Conservation (phyloP, 805 yeast genomes). For the Nakazawaea ernobii region DNA sequence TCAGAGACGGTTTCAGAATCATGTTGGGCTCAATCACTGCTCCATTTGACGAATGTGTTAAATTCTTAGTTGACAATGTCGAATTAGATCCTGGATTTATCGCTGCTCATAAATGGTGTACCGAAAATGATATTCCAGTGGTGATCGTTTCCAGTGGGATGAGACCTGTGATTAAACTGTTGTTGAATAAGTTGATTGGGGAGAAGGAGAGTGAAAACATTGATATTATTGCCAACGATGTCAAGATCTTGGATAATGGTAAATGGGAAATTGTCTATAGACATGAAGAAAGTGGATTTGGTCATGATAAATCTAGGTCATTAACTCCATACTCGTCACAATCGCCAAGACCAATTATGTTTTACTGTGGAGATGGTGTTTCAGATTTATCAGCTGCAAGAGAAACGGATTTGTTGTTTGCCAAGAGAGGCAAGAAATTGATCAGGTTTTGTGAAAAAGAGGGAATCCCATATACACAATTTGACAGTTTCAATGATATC, state of each 20-base stretch:
- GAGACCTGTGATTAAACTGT: conserved; percentile 82
- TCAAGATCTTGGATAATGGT: conserved; percentile 45
- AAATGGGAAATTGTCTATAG: conserved; percentile 82
- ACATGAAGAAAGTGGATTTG: conserved; percentile 74
- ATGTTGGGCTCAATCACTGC: conserved; percentile 78
- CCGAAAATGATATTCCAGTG: conserved; percentile 66
- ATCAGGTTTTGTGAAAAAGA: conserved; percentile 79
- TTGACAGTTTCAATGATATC: conserved; percentile 72
- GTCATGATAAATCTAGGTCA: conserved; percentile 90
- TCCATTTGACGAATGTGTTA: conserved; percentile 81
- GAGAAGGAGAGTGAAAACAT: conserved; percentile 64
- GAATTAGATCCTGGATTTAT: conserved; percentile 88
- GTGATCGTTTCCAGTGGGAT: conserved; percentile 90
- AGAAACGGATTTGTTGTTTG: conserved; percentile 90
- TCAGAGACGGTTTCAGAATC: conserved; percentile 75
- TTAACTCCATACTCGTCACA: conserved; percentile 45
- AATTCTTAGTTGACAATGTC: conserved; percentile 57
- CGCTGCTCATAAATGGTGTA: conserved; percentile 76
- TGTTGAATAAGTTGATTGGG: conserved; percentile 72
- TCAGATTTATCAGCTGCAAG: conserved; percentile 92
- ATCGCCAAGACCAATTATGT: conserved; percentile 53
- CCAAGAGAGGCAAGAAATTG: conserved; percentile 87
- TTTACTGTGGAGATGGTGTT: conserved; percentile 98
- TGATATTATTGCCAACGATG: conserved; percentile 79
- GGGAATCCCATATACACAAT: conserved; percentile 78